Evolutionary conservation across 345 rosid species (phyloP).

Genomic region (Brassica rapa): DNA sequence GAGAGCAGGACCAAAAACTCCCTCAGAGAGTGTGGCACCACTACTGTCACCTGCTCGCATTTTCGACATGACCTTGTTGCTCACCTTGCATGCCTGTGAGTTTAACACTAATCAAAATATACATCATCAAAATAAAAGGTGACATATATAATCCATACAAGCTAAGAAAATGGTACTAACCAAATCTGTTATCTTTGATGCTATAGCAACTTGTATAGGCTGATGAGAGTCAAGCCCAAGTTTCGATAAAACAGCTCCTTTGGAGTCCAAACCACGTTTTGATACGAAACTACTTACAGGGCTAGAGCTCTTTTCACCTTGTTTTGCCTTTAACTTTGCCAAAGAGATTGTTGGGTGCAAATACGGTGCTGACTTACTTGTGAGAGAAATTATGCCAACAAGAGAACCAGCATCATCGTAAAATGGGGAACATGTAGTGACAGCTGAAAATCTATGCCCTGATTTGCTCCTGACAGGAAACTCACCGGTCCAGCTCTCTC

Average conservation of each 20-base stretch:
- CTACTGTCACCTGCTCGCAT: constrained; percentile 61
- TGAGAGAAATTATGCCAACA: constrained; percentile 76
- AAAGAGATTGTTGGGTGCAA: constrained; percentile 44
- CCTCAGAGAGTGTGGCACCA: constrained; percentile 55
- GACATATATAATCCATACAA: constrained; percentile 11
- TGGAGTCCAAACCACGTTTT: constrained; percentile 43
- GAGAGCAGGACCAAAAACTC: constrained; percentile 51
- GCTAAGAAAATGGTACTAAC: constrained; percentile 48
- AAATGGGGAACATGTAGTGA: constrained; percentile 75
- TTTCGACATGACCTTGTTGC: constrained; percentile 80
- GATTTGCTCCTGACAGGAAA: constrained; percentile 75
- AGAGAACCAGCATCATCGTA: constrained; percentile 71
- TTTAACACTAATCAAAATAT: constrained; percentile 36
- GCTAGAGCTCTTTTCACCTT: constrained; percentile 50
- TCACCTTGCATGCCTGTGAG: constrained; percentile 76
- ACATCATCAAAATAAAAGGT: constrained; percentile 26
- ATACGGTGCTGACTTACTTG: constrained; percentile 58
- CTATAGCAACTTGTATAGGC: constrained; percentile 82
- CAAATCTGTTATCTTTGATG: constrained; percentile 85
- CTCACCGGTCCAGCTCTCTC: constrained; percentile 90
- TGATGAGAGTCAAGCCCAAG: constrained; percentile 90
- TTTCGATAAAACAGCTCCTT: constrained; percentile 51
- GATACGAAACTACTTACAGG: constrained; percentile 51
- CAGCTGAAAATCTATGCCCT: constrained; percentile 60
- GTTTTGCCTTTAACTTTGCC: constrained; percentile 42